A percentile compares a stretch with the other conserved stretches of the same genome.
Conservation (phyloP, 73 alveolate genomes). For the Uronychia binucleata region DNA sequence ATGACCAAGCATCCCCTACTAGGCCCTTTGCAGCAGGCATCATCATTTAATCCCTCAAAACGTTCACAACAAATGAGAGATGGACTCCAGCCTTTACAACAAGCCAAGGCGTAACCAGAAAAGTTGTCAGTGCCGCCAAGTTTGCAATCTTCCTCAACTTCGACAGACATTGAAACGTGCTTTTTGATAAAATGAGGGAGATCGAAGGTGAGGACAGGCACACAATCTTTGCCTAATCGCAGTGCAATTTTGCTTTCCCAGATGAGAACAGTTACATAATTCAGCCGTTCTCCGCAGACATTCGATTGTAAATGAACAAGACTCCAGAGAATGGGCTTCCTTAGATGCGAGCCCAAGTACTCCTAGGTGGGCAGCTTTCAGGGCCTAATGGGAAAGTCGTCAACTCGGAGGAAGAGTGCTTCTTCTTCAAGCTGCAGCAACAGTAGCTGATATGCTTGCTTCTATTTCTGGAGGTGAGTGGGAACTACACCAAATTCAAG, state of each 20-base stretch:
- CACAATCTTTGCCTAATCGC: slow-evolving; percentile 25
- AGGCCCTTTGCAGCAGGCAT: slow-evolving; percentile 48
- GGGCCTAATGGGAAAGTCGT: too few species aligned
- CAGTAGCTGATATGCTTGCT: slow-evolving; percentile 22
- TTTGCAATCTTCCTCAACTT: slow-evolving; percentile 34
- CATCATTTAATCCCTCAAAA: slow-evolving; percentile 4
- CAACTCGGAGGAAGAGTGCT: too few species aligned
- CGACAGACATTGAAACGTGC: slow-evolving; percentile 18
- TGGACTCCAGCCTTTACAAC: slow-evolving; percentile 40
- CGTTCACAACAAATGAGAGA: slow-evolving; percentile 33
- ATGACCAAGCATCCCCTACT: slow-evolving; percentile 33
- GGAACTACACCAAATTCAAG: slow-evolving; percentile 55
- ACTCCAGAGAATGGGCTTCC: slow-evolving; percentile 28
- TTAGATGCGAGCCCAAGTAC: slow-evolving; percentile 2
- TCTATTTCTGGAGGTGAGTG: slow-evolving; percentile 46
- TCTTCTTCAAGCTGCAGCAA: slow-evolving; percentile 21
- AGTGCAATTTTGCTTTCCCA: slow-evolving; percentile 24
- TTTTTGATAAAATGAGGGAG: slow-evolving; percentile 10
- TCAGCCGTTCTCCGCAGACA: slow-evolving; percentile 7
- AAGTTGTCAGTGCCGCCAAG: slow-evolving; percentile 13
- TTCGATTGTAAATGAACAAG: slow-evolving; percentile 27
- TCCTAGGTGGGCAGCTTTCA: slow-evolving; percentile 44
- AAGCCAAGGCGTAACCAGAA: slow-evolving; percentile 26
- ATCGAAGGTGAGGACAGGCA: slow-evolving; percentile 4
- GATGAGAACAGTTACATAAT: slow-evolving; percentile 32